Percentiles rank a stretch among this genome's conserved stretches.
phyloP scores from a whole-genome alignment of 2,329 filamentous ascomycete species.

The Trichoderma sp. region DNA sequence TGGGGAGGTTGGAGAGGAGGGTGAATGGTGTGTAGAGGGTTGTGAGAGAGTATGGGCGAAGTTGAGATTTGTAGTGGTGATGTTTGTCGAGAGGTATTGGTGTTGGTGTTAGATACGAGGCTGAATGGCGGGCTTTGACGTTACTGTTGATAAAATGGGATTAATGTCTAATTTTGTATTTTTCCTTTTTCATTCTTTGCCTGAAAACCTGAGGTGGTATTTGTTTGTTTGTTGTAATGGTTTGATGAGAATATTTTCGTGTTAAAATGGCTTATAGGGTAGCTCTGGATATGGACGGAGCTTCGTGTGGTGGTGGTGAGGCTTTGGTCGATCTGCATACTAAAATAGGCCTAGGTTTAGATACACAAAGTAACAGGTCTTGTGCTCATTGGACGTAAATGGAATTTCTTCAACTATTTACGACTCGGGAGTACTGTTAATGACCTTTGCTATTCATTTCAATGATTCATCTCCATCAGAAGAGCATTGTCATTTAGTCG shows the following conservation, averaged over 20 bases:
- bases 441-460: background rate
- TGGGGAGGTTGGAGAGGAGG: background rate
- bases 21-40: background rate
- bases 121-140: background rate
- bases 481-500: background rate
- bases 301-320: background rate
- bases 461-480: background rate
- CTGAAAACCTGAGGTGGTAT: background rate
- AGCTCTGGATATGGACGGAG: background rate
- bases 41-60: background rate
- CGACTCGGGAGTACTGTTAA: background rate
- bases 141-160: background rate
- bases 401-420: background rate
- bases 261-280: background rate
- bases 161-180: background rate
- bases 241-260: background rate
- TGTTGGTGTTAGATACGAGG: background rate
- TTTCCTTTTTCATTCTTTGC: background rate
- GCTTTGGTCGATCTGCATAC: background rate
- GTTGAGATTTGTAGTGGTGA: background rate
- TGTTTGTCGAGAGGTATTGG: background rate
- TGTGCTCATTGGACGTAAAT: too few relatives aligned
- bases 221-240: background rate
- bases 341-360: background rate
- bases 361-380: too few relatives aligned